These are phyloP conservation scores for Leucocoprinus leucothites DNA, from an alignment of 768 basidiomycete species.

Conservation along the genomic window DNA sequence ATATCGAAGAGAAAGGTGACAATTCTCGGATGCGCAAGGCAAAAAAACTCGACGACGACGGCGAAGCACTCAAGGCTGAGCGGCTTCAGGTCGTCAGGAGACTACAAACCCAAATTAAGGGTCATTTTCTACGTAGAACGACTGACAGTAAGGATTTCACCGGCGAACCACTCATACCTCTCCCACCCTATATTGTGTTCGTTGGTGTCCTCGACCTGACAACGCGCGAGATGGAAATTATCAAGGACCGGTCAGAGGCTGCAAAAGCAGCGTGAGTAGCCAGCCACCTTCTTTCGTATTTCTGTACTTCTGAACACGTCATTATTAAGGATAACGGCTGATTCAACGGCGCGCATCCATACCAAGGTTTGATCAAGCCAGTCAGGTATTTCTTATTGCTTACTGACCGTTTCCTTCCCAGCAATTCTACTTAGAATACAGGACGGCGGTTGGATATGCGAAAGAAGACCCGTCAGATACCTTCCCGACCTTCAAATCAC, in stretches of 20 bases:
- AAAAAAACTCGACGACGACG: neutral
- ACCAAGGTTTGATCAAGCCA: neutral
- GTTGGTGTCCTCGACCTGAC: neutral
- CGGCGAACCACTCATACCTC: neutral
- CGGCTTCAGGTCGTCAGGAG: neutral
- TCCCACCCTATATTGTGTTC: neutral
- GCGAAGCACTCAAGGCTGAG: neutral
- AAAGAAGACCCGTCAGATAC: neutral
- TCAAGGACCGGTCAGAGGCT: neutral
- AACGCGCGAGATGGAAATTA: neutral
- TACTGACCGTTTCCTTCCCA: neutral
- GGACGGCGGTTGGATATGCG: constrained; percentile 9
- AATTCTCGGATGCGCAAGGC: neutral
- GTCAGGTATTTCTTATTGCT: neutral
- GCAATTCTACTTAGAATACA: constrained; percentile 19
- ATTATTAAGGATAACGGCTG: no score
- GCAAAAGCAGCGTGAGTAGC: neutral
- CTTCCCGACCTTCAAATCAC: constrained; percentile 7
- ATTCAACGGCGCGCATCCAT: no score
- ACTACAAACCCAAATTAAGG: neutral
- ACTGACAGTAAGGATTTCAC: neutral
- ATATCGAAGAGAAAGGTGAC: constrained; percentile 1
- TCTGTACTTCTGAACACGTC: no score
- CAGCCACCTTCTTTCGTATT: no score
- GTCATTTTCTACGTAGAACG: neutral